These are phyloP conservation scores for Penicillium sp. DNA, from an alignment of 2,329 filamentous ascomycete genomes.

Conservation along the genomic window DNA sequence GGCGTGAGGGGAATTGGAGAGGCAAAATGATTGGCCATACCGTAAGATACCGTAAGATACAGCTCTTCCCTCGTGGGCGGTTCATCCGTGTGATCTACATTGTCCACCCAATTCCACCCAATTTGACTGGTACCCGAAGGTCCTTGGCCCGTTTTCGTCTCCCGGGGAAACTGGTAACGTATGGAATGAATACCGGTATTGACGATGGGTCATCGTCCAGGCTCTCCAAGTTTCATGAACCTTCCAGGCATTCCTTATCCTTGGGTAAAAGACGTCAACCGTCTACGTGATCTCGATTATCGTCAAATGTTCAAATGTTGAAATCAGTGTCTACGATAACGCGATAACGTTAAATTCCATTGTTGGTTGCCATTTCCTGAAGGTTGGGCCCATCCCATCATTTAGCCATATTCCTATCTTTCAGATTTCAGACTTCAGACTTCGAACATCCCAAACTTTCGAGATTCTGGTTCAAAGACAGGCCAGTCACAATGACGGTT, in stretches of 20 bases:
- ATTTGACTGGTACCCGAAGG: slow-evolving; percentile 12
- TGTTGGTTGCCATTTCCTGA: background rate
- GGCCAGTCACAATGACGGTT: slow-evolving; percentile 10
- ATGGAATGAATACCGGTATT: slow-evolving; percentile 13
- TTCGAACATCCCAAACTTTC: slow-evolving; percentile 1
- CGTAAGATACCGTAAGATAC: slow-evolving; percentile 16
- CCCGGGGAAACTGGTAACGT: slow-evolving; percentile 6
- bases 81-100: slow-evolving; percentile 8
- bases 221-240: slow-evolving; percentile 26
- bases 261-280: slow-evolving; percentile 16
- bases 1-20: slow-evolving; percentile 20
- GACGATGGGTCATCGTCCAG: slow-evolving; percentile 7
- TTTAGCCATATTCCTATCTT: background rate
- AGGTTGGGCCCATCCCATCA: background rate
- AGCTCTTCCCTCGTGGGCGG: slow-evolving; percentile 22
- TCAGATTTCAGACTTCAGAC: background rate
- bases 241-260: slow-evolving; percentile 31
- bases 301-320: background rate
- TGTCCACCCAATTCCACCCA: background rate
- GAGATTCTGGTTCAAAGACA: background rate
- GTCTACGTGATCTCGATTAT: slow-evolving; percentile 7
- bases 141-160: slow-evolving; percentile 14
- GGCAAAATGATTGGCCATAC: slow-evolving; percentile 14
- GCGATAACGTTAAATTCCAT: slow-evolving; percentile 3
- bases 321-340: background rate